Evolutionary conservation across 257 asterid genomes (phyloP).

Genomic region (Eustoma russellianum): DNA sequence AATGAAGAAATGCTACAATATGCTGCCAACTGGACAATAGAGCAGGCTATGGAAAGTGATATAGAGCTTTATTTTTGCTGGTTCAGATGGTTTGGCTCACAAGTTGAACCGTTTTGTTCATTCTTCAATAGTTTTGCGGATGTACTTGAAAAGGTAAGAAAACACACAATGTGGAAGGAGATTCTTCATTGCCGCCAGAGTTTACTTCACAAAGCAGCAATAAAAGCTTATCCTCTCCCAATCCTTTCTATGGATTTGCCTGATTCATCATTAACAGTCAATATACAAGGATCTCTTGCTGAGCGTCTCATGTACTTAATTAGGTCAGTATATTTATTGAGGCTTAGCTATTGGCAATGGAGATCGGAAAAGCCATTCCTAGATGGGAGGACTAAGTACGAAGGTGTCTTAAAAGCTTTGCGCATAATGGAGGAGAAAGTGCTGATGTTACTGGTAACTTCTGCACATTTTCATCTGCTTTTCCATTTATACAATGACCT

Average conservation of each 20-base stretch:
- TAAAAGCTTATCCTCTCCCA: constrained; percentile 28
- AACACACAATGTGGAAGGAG: constrained; percentile 67
- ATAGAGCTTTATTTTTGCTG: constrained; percentile 51
- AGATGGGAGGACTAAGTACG: constrained; percentile 18
- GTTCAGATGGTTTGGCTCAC: constrained; percentile 66
- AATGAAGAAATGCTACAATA: constrained; percentile 40
- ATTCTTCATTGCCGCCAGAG: constrained; percentile 42
- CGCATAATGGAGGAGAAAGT: constrained; percentile 50
- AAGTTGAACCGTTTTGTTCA: constrained; percentile 35
- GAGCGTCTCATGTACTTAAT: constrained; percentile 36
- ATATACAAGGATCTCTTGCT: constrained; percentile 23
- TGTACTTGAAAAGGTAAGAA: constrained; percentile 39
- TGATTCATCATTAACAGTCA: constrained; percentile 31
- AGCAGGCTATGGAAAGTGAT: constrained; percentile 78
- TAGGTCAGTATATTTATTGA: constrained; percentile 46
- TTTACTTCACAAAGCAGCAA: constrained; percentile 20
- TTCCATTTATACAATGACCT: constrained; percentile 44
- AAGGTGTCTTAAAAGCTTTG: constrained; percentile 38
- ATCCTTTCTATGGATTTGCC: constrained; percentile 45
- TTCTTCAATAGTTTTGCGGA: constrained; percentile 38
- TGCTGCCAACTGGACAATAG: constrained; percentile 91
- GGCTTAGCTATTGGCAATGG: constrained; percentile 75
- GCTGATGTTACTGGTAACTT: constrained; percentile 45
- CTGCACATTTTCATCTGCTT: constrained; percentile 46
- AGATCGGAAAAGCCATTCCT: constrained; percentile 32